Evolutionary conservation across 2,329 filamentous ascomycete genomes (phyloP), one percentile per base, ranked within the genome.

Genomic region (Karstenula rhodostoma): DNA sequence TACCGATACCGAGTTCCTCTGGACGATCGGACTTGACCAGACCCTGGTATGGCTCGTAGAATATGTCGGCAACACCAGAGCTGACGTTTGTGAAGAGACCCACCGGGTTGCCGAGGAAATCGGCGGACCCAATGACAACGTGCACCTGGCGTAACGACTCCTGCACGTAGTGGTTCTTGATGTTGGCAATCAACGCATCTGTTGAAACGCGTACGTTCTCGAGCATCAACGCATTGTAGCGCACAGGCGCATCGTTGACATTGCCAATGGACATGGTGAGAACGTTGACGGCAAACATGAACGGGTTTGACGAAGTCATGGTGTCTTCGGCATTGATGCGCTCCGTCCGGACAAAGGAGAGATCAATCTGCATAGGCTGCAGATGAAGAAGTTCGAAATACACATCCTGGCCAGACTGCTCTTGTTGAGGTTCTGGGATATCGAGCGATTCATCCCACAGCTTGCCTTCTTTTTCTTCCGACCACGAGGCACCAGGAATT

Each of bases 221-320:
- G 25, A 99, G 82, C 82, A 99, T 91, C 25, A 99, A 83, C 0
- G 95, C 93, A 65, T 98, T 99, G 75, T 99, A 88, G 50, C 93
- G 89, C 56, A 99, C 89, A 0, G 95, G 96, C 7, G 95, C 95
- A 78, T 99, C 96, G 72, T 99, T 99, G 82, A 99, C 93, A 72
- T 99, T 99, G 65, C 95, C 95, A 72, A 99, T 95, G 15, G 95
- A 96, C 95, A 99, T 99, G 0, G 96, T 98, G 83, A 99, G 89
- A 67, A 98, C 92, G 73, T 99, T 98, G 77, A 98, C 89, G 75
- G 97, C 94, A 82, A 98, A 99, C 94, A 98, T 98, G 77, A 99
- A 85, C 0, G 96, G 96, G 73, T 97, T 99, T 44, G 93, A 93
- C 15, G 80, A 81, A 49, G 92, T 93, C 49, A 93, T 91, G 69